Evolutionary conservation across 345 rosid genomes (phyloP), one percentile per base, ranked within the genome.

Genomic region (Sonneratia alba): DNA sequence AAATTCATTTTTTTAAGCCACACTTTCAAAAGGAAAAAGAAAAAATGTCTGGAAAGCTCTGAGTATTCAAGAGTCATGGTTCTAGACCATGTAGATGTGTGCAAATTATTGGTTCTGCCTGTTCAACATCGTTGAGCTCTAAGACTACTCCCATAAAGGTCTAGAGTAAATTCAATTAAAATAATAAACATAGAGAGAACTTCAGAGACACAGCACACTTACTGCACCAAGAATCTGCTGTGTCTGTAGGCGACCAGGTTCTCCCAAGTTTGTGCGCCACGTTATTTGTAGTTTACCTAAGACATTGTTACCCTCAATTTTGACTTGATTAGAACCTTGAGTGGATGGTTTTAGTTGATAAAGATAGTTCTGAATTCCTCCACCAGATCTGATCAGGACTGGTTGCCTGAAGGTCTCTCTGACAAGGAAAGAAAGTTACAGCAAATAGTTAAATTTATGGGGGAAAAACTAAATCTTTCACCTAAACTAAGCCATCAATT

Each of bases 211-310:
- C 72, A 47, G 67, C 37, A 59, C 27, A 81, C 97, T 89, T 83
- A 90, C 99, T 53, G 87, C 79, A 74, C 93, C 90, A 77, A 95
- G 96, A 79, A 95, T 95, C 80, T 95, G 99, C 76, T 95, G 97
- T 21, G 98, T 95, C 81, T 92, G 99, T 70, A 95, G 79, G 69
- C 99, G 98, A 70, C 99, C 99, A 61, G 98, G 91, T 81, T 95
- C 99, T 18, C 98, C 98, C 82, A 95, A 77, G 86, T 95, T 95
- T 57, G 94, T 89, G 70, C 91, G 98, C 99, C 99, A 92, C 27
- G 92, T 88, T 75, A 95, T 92, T 81, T 90, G 98, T 83, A 95
- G 85, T 87, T 95, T 95, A 74, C 98, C 99, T 15, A 95, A 89
- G 76, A 92, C 80, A 75, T 88, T 89, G 80, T 83, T 88, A 77